These are phyloP conservation scores for Tetrapisispora namnaoensis DNA, from an alignment of 805 yeast genomes.

Conservation along the genomic window DNA sequence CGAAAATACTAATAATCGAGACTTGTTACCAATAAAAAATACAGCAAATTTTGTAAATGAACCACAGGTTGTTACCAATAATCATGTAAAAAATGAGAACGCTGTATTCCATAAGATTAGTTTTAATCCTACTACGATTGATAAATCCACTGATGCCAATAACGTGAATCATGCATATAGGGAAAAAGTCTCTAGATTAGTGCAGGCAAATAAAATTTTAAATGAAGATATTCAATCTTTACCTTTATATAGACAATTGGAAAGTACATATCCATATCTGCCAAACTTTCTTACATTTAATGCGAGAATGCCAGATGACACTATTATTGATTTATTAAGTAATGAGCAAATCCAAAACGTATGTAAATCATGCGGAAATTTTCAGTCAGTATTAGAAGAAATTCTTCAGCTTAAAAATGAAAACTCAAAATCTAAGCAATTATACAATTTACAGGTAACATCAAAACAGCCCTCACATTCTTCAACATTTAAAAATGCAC, in stretches of 20 bases:
- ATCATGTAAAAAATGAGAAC: background rate
- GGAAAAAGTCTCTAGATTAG: background rate
- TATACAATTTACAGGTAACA: background rate
- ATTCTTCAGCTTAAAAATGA: background rate
- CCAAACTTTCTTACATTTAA: background rate
- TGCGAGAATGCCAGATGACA: background rate
- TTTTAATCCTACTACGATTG: background rate
- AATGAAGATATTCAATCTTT: background rate
- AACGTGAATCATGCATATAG: background rate
- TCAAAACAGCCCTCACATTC: background rate
- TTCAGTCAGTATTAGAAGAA: background rate
- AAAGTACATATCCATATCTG: constrained; percentile 1
- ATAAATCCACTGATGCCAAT: background rate
- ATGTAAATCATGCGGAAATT: background rate
- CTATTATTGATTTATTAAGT: background rate
- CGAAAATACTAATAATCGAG: constrained; percentile 5
- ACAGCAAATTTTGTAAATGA: background rate
- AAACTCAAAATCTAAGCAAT: background rate
- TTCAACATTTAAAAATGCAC: background rate
- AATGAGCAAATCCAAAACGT: background rate
- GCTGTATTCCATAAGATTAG: background rate
- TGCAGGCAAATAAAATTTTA: background rate
- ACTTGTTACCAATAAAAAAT: background rate
- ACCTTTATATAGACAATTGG: background rate
- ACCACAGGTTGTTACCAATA: background rate